Conservation (phyloP, 192 early-diverging fungal species). For the Gorgonomyces haynaldii region DNA sequence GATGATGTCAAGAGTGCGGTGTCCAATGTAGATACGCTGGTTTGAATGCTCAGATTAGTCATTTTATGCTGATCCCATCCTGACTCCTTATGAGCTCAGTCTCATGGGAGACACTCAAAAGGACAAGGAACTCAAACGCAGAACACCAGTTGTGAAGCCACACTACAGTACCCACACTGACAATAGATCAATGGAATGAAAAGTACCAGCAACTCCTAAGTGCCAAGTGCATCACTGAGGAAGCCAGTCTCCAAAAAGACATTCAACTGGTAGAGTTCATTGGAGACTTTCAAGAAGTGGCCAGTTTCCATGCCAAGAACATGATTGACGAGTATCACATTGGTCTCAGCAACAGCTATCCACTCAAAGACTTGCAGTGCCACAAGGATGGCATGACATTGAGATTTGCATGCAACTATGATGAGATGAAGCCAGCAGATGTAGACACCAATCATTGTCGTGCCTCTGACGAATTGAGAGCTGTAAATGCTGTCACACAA, state of each 20-base stretch:
- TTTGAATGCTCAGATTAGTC: slow-evolving; percentile 18
- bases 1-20: slow-evolving; percentile 24
- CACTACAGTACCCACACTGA: neutral
- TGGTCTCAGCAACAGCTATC: neutral
- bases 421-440: slow-evolving; percentile 20
- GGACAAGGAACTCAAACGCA: slow-evolving; percentile 1
- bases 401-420: slow-evolving; percentile 35
- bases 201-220: slow-evolving; percentile 24
- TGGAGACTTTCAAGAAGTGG: slow-evolving; percentile 36
- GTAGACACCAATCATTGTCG: slow-evolving; percentile 19
- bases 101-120: slow-evolving; percentile 22
- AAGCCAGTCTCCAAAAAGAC: slow-evolving; percentile 31
- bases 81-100: slow-evolving; percentile 34
- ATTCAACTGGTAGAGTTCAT: slow-evolving; percentile 32
- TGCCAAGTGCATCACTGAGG: slow-evolving; percentile 11
- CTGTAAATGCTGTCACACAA: slow-evolving; percentile 26
- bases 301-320: slow-evolving; percentile 20
- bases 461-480: slow-evolving; percentile 29
- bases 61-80: slow-evolving; percentile 39
- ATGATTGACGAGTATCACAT: slow-evolving; percentile 43
- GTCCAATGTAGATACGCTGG: slow-evolving; percentile 34
- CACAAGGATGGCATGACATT: slow-evolving; percentile 28
- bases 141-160: neutral
- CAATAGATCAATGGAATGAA: slow-evolving; percentile 31
- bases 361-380: neutral